Evolutionary conservation across 495 filamentous ascomycete genomes (phyloP), one percentile per base, ranked within the genome.

Genomic region (Xylaria palmicola): DNA sequence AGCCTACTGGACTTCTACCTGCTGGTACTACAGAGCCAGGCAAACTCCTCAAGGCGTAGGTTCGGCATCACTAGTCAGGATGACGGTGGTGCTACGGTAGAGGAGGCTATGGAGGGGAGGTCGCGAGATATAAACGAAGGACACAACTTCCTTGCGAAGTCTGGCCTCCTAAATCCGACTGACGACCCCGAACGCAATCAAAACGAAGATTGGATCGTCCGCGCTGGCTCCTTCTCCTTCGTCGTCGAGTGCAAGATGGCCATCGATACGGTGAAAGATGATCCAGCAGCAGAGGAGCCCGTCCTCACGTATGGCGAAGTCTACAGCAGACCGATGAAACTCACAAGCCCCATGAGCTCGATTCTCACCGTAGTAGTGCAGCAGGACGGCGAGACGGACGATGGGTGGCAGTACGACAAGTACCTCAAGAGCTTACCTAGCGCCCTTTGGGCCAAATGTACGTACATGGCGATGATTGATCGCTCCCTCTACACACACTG

Each of bases 191-290:
- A 47, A 36, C 53, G 57, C 43, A 26, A 48, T 13, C 55, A 58
- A 24, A 53, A 60, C 27, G 26, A 39, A 30, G 10, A 29, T 22
- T 68, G 65, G 65, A 54, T 50, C 27, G 65, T 68, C 5, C 66
- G 66, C 17, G 66, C 24, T 19, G 63, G 59, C 41, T 57, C 59
- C 34, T 68, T 68, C 56, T 60, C 56, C 17, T 66, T 68, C 51
- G 51, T 63, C 8, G 52, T 69, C 52, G 58, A 43, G 19, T 69
- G 66, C 48, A 69, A 69, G 40, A 61, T 67, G 48, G 59, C 63
- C 7, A 53, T 68, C 37, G 48, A 52, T 7, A 48, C 48, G 20
- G 62, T 60, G 34, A 60, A 59, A 24, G 27, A 55, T 22, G 50
- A 15, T 41, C 15, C 17, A n/a, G 43, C 47, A 17, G 41, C n/a